These are phyloP conservation scores for Patellifolia procumbens DNA, from an alignment of 179 eudicot genomes.

Conservation along the genomic window DNA sequence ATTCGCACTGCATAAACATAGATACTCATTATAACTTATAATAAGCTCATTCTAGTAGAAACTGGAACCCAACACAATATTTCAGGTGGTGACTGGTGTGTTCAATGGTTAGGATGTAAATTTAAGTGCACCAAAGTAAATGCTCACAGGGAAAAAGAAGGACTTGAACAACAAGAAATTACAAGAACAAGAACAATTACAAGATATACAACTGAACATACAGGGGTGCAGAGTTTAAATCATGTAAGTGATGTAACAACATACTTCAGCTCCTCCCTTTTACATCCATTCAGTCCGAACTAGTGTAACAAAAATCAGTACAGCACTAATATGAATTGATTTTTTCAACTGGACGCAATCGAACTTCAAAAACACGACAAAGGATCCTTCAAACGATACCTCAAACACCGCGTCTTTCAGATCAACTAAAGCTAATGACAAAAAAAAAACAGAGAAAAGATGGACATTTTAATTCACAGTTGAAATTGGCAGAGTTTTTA, in stretches of 20 bases:
- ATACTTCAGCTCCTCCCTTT: too few relatives aligned
- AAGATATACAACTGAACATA: too few relatives aligned
- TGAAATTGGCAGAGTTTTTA: not conserved
- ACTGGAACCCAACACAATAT: not conserved
- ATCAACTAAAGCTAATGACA: not conserved
- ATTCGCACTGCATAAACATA: conserved; percentile 10
- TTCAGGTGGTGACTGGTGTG: not conserved
- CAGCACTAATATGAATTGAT: not conserved
- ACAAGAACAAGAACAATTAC: not conserved
- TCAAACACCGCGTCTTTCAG: not conserved
- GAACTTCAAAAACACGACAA: not conserved
- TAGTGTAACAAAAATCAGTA: not conserved
- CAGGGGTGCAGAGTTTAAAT: too few relatives aligned
- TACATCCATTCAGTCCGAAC: too few relatives aligned
- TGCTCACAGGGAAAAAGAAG: not conserved
- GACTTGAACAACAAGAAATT: not conserved
- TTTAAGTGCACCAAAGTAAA: not conserved
- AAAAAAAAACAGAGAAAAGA: not conserved
- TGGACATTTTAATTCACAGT: not conserved
- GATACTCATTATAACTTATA: too few relatives aligned
- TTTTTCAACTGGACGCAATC: not conserved
- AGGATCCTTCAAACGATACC: not conserved
- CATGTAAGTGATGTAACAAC: too few relatives aligned
- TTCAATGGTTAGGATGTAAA: not conserved
- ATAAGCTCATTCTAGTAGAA: not conserved